Evolutionary conservation across 2,329 filamentous ascomycete genomes (phyloP), one percentile per base, ranked within the genome.

Genomic region (Corynespora cassiicola): DNA sequence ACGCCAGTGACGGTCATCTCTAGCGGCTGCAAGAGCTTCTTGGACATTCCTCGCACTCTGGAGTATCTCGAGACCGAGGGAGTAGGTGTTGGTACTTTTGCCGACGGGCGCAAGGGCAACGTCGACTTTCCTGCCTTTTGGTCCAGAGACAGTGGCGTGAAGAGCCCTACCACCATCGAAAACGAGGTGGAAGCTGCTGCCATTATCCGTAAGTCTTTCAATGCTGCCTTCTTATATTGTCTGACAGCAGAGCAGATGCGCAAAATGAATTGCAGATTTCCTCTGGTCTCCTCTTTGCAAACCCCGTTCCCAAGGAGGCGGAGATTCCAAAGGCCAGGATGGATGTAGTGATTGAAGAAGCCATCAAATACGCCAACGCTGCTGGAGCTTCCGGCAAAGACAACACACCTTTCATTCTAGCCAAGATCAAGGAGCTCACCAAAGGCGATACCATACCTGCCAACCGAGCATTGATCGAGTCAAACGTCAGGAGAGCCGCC

Each of bases 101-200:
- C 90, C 16, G 89, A 95, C 68, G 89, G 88, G 1, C 80, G 88
- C 23, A 70, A 73, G 17, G 86, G 84, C 2, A 71, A 78, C 5
- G 80, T 96, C 25, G 87, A 95, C 56, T 94, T 97, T 58, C 94
- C 94, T 1, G 90, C 88, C 0, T 99, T 99, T 68, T 99, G 88
- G 80, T 88, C 88, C 0, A 77, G 92, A 25, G 89, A 96, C 26
- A 96, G 91, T 66, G 89, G 90, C 9, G 73, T 87, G 35, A 83
- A 77, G 66, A 95, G 90, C 61, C 92, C 92, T 1, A 80, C 82
- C 15, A 81, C 88, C 1, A 80, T 96, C 26, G 71, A 83, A 36
- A 79, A 85, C 50, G 89, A 95, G 63, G 76, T 77, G 38, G 88
- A 97, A 62, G 94, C 94, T 21, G 94, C 94, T 1, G 84, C 86